These are phyloP conservation scores for Anthostomella pinea DNA, from an alignment of 2,329 filamentous ascomycete genomes.

Conservation along the genomic window DNA sequence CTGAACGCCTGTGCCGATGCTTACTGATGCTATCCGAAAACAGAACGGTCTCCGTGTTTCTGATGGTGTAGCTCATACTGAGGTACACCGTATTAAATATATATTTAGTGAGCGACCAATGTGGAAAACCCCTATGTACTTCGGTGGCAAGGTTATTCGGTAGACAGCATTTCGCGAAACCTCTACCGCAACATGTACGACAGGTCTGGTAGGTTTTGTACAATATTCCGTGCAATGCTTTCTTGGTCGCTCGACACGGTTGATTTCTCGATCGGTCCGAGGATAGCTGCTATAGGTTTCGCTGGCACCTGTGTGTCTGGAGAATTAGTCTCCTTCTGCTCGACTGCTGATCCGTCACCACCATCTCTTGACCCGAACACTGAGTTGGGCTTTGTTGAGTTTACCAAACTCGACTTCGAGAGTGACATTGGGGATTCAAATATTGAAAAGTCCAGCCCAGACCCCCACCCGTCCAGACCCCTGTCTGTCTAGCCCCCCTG, in stretches of 20 bases:
- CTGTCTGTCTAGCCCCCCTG: no score
- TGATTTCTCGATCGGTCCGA: constrained; percentile 15
- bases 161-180: not conserved
- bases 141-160: no score
- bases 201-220: constrained; percentile 41
- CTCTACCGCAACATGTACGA: constrained; percentile 44
- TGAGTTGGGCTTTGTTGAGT: constrained; percentile 6
- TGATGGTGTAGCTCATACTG: no score
- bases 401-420: constrained; percentile 2
- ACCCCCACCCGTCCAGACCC: no score
- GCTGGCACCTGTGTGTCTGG: not conserved
- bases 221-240: constrained; percentile 32
- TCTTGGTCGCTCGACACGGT: constrained; percentile 25
- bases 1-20: constrained; percentile 19
- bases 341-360: no score
- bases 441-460: constrained; percentile 10
- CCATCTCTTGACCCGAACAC: constrained; percentile 1
- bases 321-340: no score
- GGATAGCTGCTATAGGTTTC: constrained; percentile 7
- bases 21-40: constrained; percentile 19
- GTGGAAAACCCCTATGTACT: no score
- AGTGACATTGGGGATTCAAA: constrained; percentile 12
- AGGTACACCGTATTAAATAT: constrained; percentile 2
- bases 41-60: constrained; percentile 7
- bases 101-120: constrained; percentile 8